These are phyloP conservation scores for Rhodotorula sp. DNA, from an alignment of 1,284 basidiomycete genomes.

Conservation along the genomic window DNA sequence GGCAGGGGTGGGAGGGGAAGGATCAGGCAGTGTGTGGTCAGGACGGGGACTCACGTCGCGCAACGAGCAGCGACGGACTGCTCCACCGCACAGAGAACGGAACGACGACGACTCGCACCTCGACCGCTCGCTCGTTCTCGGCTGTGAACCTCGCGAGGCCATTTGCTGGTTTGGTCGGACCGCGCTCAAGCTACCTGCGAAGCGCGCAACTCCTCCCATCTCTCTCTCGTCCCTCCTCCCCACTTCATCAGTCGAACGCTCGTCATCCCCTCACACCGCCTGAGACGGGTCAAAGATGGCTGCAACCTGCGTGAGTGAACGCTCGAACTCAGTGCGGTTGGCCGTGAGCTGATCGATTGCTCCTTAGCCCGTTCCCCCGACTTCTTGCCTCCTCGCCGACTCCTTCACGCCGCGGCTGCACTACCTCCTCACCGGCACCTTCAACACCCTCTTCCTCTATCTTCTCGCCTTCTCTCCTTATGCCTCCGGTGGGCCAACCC, in stretches of 20 bases:
- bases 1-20: neutral
- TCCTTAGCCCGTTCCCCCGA: slow-evolving; percentile 5
- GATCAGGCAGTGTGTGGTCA: too few species aligned
- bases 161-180: neutral
- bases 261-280: too few species aligned
- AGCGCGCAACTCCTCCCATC: too few species aligned
- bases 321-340: neutral
- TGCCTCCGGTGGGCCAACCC: slow-evolving; percentile 20
- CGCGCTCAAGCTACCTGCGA: neutral
- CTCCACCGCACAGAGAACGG: too few species aligned
- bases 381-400: slow-evolving; percentile 7
- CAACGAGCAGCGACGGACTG: too few species aligned
- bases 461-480: slow-evolving; percentile 45
- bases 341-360: neutral
- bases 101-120: too few species aligned
- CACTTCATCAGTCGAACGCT: too few species aligned
- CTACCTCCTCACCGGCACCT: slow-evolving; percentile 37
- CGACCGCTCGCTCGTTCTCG: too few species aligned
- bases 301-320: slow-evolving; percentile 6
- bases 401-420: slow-evolving; percentile 21
- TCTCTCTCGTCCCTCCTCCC: too few species aligned
- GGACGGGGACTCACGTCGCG: too few species aligned
- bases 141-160: too few species aligned
- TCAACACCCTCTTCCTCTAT: slow-evolving; percentile 43
- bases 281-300: slow-evolving; percentile 1